Evolutionary conservation across 371 early-diverging fungal species (phyloP), one percentile per base, ranked within the genome.

Genomic region (Syncephalastrum sp.): DNA sequence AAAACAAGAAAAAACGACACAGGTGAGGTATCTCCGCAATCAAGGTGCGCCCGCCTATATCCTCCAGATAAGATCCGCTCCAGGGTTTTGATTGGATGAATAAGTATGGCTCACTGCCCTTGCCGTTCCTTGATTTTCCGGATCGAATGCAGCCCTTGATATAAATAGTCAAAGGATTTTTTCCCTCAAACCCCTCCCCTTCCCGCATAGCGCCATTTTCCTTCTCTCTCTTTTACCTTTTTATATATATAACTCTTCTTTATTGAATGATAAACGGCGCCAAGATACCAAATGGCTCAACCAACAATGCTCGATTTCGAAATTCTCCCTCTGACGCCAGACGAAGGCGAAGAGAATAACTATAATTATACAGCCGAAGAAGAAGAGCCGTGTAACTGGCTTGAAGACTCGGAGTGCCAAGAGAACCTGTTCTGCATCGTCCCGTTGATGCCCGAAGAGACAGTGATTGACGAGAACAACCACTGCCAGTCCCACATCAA

Each of bases 401-500:
- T 75, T 10, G 70, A 75, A 14, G 76, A 75, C 49, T 68, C 64
- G 25, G 72, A 72, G 42, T 65, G 64, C 29, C 76, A 75, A 62
- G 76, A 75, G 43, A 72, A 72, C 48, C 51, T 72, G 19, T 72
- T 72, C 51, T 64, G 64, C 27, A 72, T 77, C 42, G 3, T 74
- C 5, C 63, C 72, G 6, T 52, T 77, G 17, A 63, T 68, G 29
- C 72, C 77, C 8, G 77, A 77, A 59, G 77, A 74, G 47, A 53
- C 77, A 1, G 49, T 44, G 1, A 58, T 67, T 52, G 75, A 74
- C 47, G 56, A 71, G 53, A 62, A 72, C 44, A 74, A 77, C 47
- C 74, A 70, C 44, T 69, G 74, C 10, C 61, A 63, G n/a, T 51
- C 64, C 3, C 53, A 64, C 8, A 57, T 54, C 59, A 59, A 63